Evolutionary conservation across 352 stramenopile species (phyloP).

Genomic region (Lagenidium sp.): DNA sequence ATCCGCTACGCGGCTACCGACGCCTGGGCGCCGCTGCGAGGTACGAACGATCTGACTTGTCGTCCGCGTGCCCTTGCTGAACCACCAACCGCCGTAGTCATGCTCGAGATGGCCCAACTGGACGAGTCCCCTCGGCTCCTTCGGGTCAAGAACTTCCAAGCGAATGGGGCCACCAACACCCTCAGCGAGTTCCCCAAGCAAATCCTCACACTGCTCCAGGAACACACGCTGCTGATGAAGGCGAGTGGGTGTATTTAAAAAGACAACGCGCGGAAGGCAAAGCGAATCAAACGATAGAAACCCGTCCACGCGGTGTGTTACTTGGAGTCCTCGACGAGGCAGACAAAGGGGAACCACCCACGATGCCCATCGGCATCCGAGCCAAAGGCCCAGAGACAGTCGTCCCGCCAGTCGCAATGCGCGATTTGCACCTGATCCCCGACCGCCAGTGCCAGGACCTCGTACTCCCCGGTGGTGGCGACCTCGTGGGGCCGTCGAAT

Average conservation of each 20-base stretch:
- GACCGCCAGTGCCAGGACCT: neutral
- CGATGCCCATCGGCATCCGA: neutral
- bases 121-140: constrained; percentile 43
- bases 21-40: constrained; percentile 63
- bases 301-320: constrained; percentile 21
- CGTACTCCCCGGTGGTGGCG: neutral
- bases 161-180: constrained; percentile 20
- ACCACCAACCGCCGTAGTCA: too few species aligned
- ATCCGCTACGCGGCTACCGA: constrained; percentile 78
- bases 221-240: constrained; percentile 5
- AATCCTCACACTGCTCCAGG: constrained; percentile 36
- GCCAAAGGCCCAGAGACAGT: constrained; percentile 14
- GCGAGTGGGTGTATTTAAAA: too few species aligned
- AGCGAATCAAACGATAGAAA: constrained; percentile 3
- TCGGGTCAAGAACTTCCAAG: constrained; percentile 62
- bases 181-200: constrained; percentile 27
- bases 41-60: too few species aligned
- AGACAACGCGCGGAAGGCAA: neutral
- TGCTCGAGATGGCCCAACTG: constrained; percentile 68
- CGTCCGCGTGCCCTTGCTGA: too few species aligned
- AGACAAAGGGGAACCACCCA: constrained; percentile 21
- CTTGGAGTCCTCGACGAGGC: constrained; percentile 5
- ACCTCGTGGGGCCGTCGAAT: constrained; percentile 1
- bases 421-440: constrained; percentile 11
- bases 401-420: constrained; percentile 16